These are phyloP conservation scores for Boletus sp. DNA, from an alignment of 768 basidiomycete species.

Conservation along the genomic window DNA sequence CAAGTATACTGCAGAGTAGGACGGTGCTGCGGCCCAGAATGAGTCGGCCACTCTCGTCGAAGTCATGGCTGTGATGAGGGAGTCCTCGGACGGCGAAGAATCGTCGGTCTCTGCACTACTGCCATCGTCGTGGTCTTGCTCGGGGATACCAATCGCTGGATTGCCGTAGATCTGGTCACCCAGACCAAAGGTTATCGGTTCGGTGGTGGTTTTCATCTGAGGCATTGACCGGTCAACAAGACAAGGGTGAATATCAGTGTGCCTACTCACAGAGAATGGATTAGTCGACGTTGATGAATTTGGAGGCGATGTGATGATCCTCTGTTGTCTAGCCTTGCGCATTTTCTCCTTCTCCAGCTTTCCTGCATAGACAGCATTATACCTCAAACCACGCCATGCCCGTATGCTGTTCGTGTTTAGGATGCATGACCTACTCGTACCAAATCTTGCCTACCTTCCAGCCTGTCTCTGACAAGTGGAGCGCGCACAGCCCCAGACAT, in stretches of 20 bases:
- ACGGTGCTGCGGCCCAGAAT: slow-evolving; percentile 63
- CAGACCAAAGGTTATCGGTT: slow-evolving; percentile 46
- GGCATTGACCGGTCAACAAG: slow-evolving; percentile 2
- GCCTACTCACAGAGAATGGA: slow-evolving; percentile 64
- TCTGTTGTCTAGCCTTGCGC: slow-evolving; percentile 37
- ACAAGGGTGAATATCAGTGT: background rate
- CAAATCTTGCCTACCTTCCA: slow-evolving; percentile 60
- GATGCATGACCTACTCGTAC: slow-evolving; percentile 5
- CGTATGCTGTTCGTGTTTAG: slow-evolving; percentile 52
- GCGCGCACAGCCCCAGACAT: slow-evolving; percentile 79
- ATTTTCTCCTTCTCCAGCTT: slow-evolving; percentile 61
- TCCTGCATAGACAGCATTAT: slow-evolving; percentile 70
- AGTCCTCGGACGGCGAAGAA: slow-evolving; percentile 41
- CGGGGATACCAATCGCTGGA: slow-evolving; percentile 14
- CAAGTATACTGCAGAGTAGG: slow-evolving; percentile 67
- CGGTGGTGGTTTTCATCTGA: slow-evolving; percentile 27
- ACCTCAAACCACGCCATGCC: slow-evolving; percentile 74
- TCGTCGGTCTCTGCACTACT: slow-evolving; percentile 37
- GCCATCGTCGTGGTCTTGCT: slow-evolving; percentile 20
- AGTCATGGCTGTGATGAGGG: slow-evolving; percentile 57
- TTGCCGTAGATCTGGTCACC: slow-evolving; percentile 67
- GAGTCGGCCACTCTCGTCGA: slow-evolving; percentile 54
- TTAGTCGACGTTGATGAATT: slow-evolving; percentile 42
- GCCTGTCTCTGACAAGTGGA: slow-evolving; percentile 68
- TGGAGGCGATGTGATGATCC: slow-evolving; percentile 33